phyloP scores from a whole-genome alignment of 2,329 filamentous ascomycete species.

The Fusarium musae region DNA sequence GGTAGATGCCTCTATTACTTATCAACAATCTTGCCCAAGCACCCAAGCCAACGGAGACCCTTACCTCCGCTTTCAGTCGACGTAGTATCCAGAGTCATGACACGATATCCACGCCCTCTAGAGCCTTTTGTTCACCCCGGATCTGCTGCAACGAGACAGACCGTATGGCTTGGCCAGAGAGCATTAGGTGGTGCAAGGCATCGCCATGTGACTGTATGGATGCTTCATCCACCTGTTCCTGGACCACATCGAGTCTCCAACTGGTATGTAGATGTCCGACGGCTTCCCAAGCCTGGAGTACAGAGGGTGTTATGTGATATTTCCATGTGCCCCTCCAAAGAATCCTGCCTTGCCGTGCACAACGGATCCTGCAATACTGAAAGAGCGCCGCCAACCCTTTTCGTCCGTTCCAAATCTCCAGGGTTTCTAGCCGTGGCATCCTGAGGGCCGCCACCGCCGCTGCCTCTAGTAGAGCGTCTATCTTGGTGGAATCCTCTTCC shows the following conservation, averaged over 20 bases:
- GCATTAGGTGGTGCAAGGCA: conserved; percentile 26
- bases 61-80: no score
- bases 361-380: conserved; percentile 18
- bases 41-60: no score
- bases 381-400: conserved; percentile 40
- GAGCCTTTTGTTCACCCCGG: conserved; percentile 16
- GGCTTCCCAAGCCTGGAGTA: conserved; percentile 25
- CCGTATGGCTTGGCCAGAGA: conserved; percentile 20
- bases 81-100: background rate
- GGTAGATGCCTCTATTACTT: no score
- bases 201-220: conserved; percentile 30
- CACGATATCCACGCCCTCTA: background rate
- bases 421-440: conserved; percentile 47
- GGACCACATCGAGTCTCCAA: background rate
- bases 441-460: conserved; percentile 41
- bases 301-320: background rate
- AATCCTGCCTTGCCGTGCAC: conserved; percentile 2
- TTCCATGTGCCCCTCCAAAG: conserved; percentile 17
- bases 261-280: conserved; percentile 10
- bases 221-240: conserved; percentile 15
- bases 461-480: conserved; percentile 34
- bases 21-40: no score
- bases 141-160: conserved; percentile 32
- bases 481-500: conserved; percentile 1
- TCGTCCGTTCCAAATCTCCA: conserved; percentile 48